Conservation (phyloP, 2,329 filamentous ascomycete species). For the Talaromyces sp. region DNA sequence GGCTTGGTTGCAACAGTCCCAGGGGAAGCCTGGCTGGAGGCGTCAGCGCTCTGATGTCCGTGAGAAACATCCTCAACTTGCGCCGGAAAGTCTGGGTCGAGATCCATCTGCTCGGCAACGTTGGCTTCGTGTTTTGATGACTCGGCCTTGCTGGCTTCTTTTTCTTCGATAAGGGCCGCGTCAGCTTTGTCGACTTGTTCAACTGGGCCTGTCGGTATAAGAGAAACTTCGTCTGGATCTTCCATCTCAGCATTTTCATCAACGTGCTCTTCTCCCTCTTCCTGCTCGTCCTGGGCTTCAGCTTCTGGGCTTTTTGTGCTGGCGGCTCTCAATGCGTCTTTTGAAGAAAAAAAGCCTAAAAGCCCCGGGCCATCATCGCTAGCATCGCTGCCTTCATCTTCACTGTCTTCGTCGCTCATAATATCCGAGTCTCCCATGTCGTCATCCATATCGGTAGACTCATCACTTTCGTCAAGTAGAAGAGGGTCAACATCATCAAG, state of each 20-base stretch:
- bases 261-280: slow-evolving; percentile 23
- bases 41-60: slow-evolving; percentile 30
- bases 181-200: slow-evolving; percentile 28
- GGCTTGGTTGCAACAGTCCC: slow-evolving; percentile 43
- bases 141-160: not conserved
- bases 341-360: slow-evolving; percentile 48
- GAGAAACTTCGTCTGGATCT: slow-evolving; percentile 36
- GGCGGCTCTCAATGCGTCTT: slow-evolving; percentile 29
- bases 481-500: slow-evolving; percentile 46
- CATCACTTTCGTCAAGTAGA: slow-evolving; percentile 46
- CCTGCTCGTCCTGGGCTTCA: slow-evolving; percentile 39
- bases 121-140: slow-evolving; percentile 15
- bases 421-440: slow-evolving; percentile 41
- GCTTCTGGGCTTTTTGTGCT: slow-evolving; percentile 15
- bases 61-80: slow-evolving; percentile 21
- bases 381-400: slow-evolving; percentile 47
- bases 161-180: not conserved
- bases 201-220: slow-evolving; percentile 32
- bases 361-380: slow-evolving; percentile 40
- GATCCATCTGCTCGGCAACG: not conserved
- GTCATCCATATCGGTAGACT: slow-evolving; percentile 48
- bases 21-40: slow-evolving; percentile 43
- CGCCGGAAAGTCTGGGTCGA: not conserved
- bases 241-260: slow-evolving; percentile 19
- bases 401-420: slow-evolving; percentile 33